Base-by-base conservation (phyloP, 768 basidiomycete species). In the Lactifluus rugatus region DNA sequence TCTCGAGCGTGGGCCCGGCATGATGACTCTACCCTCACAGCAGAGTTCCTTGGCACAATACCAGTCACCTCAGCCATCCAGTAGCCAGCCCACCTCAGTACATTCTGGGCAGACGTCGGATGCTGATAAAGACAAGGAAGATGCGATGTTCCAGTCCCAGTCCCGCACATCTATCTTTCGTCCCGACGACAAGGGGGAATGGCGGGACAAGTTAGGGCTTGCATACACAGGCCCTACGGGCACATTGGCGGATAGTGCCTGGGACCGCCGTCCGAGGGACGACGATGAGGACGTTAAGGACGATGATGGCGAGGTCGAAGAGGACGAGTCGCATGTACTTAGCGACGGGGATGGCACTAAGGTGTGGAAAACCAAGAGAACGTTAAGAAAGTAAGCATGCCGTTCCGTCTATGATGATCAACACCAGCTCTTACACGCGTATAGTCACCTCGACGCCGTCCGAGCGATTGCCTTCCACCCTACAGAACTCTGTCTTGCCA, bases 371-470 rank as follows among this genome's bases (percentile, higher is more conserved):
- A 78, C 87, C 31, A 89, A 87, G 71, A 79, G 88, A 71, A 93
- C 88, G 45, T 73, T 98, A 66, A 80, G 91, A 76, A 93, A 91
- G 89, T 94, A 68, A 73, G 91, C 79, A 51, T 23, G 16, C 19
- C 25, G 51, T 55, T 25, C 51, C 42, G 45, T 61, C 41, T 13
- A 53, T 57, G 60, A 37, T 41, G 44, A 13, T 45, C 26, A 26
- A 39, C 48, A 17, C 16, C 3, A 56, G 26, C 49, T 31, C 57
- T 57, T 56, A 44, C 45, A 52, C 56, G 41, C 48, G 54, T 36
- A 47, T 58, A 95, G 93, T 70, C 96, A 99, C 71, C 76, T 99
- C 61, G 95, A 97, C 70, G 84, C 91, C 14, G 93, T 96, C 41
- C 84, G 94, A 53, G 85, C 90, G 7, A 75, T 98, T 23, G 85